Evolutionary conservation across 2,329 filamentous ascomycete genomes (phyloP), one percentile per base, ranked within the genome.

Genomic region (Trichophyton rubrum): DNA sequence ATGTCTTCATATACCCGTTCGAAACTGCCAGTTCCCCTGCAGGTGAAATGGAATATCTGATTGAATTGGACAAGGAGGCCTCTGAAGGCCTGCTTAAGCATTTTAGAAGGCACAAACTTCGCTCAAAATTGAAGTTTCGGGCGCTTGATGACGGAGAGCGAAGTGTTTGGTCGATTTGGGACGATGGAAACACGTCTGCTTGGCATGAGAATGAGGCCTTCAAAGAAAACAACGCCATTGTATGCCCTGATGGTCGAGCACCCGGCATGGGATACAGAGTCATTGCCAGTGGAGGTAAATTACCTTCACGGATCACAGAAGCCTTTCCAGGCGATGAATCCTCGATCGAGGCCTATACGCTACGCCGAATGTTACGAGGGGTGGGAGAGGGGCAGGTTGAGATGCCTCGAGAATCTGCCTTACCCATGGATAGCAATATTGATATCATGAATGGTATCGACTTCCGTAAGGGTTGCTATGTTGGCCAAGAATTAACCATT

Each of bases 401-500:
- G 77, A 85, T 99, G 20, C 72, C 83, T 5, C 76, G 80, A 62
- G 87, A 87, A 65, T 77, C 80, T 17, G 85, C 90, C 0, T 78
- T 99, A 60, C 92, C 93, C 0, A 86, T 91, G 73, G 92, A 97
- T 74, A 86, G 81, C 70, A 96, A 96, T 72, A 81, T 97, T 71
- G 93, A 99, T 73, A 76, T 89, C 62, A 89, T 89, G 80, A 82
- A 83, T 56, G 93, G 85, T 27, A 86, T 99, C 66, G 89, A 96
- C 74, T 99, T 93, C 77, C 85, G 85, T 70, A 99, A 99, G 77
- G 93, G 93, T 6, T 99, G 93, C 75, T 99, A 99, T 73, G 84
- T 97, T 6, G 93, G 93, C 0, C 93, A 99, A 75, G 93, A 99
- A 73, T 81, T 99, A 64, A 97, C 93, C 1, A 96, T 97, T 65